Evolutionary conservation across 176 grass and related monocot genomes (phyloP).

Genomic region (Eleusine coracana): DNA sequence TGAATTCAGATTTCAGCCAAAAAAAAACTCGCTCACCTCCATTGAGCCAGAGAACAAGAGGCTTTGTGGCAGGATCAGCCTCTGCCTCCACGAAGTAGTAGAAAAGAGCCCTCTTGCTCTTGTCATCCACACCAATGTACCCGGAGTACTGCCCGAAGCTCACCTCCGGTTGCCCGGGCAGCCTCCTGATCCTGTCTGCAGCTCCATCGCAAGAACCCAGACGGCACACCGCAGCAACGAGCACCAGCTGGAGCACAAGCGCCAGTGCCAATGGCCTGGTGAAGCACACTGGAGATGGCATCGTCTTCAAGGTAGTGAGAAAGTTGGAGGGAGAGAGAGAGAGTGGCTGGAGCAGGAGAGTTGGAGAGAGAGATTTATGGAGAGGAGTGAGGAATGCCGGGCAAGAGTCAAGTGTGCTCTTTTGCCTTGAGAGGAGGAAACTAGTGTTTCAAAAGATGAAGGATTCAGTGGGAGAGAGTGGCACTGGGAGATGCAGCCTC

Average conservation of each 20-base stretch:
- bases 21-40: slow-evolving; percentile 55
- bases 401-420: slow-evolving; percentile 61
- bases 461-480: slow-evolving; percentile 48
- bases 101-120: slow-evolving; percentile 75
- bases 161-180: slow-evolving; percentile 89
- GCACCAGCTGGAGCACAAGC: slow-evolving; percentile 14
- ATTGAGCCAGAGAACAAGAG: slow-evolving; percentile 97
- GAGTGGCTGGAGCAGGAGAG: neutral
- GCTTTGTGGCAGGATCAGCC: slow-evolving; percentile 70
- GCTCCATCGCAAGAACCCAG: slow-evolving; percentile 39
- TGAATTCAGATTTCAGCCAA: neutral
- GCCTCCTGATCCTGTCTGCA: slow-evolving; percentile 61
- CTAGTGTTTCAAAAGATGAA: slow-evolving; percentile 44
- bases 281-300: slow-evolving; percentile 30
- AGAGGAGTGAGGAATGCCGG: neutral
- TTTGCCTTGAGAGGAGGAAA: slow-evolving; percentile 60
- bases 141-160: slow-evolving; percentile 87
- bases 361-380: slow-evolving; percentile 7
- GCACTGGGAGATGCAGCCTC: slow-evolving; percentile 38
- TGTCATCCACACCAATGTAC: slow-evolving; percentile 71
- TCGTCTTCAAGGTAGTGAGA: slow-evolving; percentile 27
- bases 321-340: slow-evolving; percentile 3
- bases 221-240: slow-evolving; percentile 25
- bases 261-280: slow-evolving; percentile 35
- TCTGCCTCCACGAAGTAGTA: slow-evolving; percentile 98